These are phyloP conservation scores for Eudorina sp. DNA, from an alignment of 139 green algal species.

Conservation along the genomic window DNA sequence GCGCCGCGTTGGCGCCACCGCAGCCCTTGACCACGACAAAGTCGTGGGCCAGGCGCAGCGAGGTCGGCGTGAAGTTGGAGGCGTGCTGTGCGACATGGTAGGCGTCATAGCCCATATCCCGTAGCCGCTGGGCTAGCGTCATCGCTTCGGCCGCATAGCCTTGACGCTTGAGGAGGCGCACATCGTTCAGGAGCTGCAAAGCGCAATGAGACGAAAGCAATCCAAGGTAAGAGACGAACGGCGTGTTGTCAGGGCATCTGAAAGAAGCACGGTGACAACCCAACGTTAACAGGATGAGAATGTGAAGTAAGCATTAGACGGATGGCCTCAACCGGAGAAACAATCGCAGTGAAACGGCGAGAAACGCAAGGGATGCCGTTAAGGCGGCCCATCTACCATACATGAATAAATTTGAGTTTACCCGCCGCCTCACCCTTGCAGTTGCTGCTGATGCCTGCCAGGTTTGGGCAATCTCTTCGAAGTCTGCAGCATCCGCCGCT, in stretches of 20 bases:
- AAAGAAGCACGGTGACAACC: too few species aligned
- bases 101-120: constrained; percentile 14
- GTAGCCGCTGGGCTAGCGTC: background rate
- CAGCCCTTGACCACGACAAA: constrained; percentile 25
- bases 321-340: too few species aligned
- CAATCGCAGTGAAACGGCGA: too few species aligned
- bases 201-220: too few species aligned
- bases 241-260: too few species aligned
- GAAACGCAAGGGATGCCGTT: too few species aligned
- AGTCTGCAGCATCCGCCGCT: background rate
- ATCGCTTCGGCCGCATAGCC: background rate
- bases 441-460: constrained; percentile 18
- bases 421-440: background rate
- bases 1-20: too few species aligned
- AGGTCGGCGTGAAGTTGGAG: background rate
- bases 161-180: constrained; percentile 23
- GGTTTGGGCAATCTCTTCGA: constrained; percentile 10
- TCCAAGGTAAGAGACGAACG: too few species aligned
- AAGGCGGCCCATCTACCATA: too few species aligned
- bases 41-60: constrained; percentile 27
- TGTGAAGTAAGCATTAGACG: too few species aligned
- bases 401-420: too few species aligned
- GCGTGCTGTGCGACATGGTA: background rate
- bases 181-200: constrained; percentile 29
- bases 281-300: too few species aligned